phyloP scores from a whole-genome alignment of 208 protist species.

The Trypanosoma platydactyli region DNA sequence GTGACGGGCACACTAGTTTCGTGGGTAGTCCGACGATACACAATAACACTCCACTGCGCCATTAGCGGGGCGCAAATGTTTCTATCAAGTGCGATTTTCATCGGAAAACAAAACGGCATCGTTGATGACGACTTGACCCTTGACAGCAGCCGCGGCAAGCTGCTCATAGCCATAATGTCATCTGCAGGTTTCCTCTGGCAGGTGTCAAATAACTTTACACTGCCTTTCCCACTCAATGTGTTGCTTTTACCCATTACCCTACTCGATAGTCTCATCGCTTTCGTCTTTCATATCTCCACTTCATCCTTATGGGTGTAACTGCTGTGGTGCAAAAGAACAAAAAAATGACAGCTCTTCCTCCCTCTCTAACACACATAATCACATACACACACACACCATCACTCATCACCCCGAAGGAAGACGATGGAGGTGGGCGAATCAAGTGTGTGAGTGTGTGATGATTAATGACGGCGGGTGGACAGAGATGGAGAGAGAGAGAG shows the following conservation, averaged over 20 bases:
- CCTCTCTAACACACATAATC: not conserved
- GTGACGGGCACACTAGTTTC: slow-evolving; percentile 42
- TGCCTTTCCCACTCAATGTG: slow-evolving; percentile 82
- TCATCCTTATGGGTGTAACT: not conserved
- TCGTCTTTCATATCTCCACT: slow-evolving; percentile 7
- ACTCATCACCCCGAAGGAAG: too few species aligned
- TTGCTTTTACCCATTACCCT: slow-evolving; percentile 67
- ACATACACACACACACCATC: not conserved
- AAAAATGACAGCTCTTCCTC: not conserved
- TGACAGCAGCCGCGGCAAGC: slow-evolving; percentile 37
- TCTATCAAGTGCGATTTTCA: slow-evolving; percentile 33
- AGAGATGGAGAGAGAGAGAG: too few species aligned
- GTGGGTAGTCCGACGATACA: slow-evolving; percentile 32
- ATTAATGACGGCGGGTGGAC: too few species aligned
- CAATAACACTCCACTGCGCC: slow-evolving; percentile 61
- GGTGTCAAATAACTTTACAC: slow-evolving; percentile 39
- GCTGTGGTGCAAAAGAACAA: not conserved
- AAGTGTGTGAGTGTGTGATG: too few species aligned
- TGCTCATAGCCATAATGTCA: slow-evolving; percentile 51
- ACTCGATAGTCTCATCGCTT: slow-evolving; percentile 44
- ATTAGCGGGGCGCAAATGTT: slow-evolving; percentile 61
- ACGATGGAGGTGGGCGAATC: too few species aligned
- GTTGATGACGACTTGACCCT: slow-evolving; percentile 45
- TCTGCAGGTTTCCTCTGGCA: slow-evolving; percentile 79
- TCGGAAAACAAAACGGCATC: slow-evolving; percentile 42